Conservation (phyloP, 2,329 filamentous ascomycete species). For the Diplodia mutila region DNA sequence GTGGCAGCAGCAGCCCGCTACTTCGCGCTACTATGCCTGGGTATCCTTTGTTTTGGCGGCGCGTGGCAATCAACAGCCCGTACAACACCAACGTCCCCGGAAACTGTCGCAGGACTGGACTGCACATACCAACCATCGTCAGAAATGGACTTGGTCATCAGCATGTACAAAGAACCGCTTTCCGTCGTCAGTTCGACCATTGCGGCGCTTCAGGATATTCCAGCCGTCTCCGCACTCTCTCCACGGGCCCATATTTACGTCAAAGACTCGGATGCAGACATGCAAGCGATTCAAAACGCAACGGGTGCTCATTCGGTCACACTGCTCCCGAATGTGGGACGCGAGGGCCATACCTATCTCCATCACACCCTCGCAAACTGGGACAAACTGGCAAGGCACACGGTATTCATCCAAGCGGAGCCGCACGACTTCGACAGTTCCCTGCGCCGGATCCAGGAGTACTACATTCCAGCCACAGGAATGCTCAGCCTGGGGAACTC, state of each 20-base stretch:
- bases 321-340: slow-evolving; percentile 45
- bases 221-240: slow-evolving; percentile 20
- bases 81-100: too few relatives aligned
- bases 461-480: slow-evolving; percentile 45
- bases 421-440: slow-evolving; percentile 40
- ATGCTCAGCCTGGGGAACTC: slow-evolving; percentile 49
- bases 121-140: too few relatives aligned
- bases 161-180: slow-evolving; percentile 42
- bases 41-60: too few relatives aligned
- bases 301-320: slow-evolving; percentile 35
- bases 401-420: slow-evolving; percentile 54
- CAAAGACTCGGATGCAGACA: slow-evolving; percentile 33
- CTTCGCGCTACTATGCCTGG: too few relatives aligned
- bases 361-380: slow-evolving; percentile 51
- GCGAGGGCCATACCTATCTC: slow-evolving; percentile 53
- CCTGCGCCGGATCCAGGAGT: slow-evolving; percentile 41
- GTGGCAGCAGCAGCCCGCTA: too few relatives aligned
- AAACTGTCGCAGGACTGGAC: too few relatives aligned
- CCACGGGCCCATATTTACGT: slow-evolving; percentile 36
- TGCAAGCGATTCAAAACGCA: slow-evolving; percentile 29
- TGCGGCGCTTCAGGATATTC: slow-evolving; percentile 21
- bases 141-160: slow-evolving; percentile 36
- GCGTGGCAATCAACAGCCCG: too few relatives aligned
- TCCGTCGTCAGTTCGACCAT: slow-evolving; percentile 33
- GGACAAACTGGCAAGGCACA: slow-evolving; percentile 51